A percentile compares a stretch with the other conserved stretches of the same genome.
phyloP scores from a whole-genome alignment of 352 stramenopile genomes.

The Phytopythium delawarense region DNA sequence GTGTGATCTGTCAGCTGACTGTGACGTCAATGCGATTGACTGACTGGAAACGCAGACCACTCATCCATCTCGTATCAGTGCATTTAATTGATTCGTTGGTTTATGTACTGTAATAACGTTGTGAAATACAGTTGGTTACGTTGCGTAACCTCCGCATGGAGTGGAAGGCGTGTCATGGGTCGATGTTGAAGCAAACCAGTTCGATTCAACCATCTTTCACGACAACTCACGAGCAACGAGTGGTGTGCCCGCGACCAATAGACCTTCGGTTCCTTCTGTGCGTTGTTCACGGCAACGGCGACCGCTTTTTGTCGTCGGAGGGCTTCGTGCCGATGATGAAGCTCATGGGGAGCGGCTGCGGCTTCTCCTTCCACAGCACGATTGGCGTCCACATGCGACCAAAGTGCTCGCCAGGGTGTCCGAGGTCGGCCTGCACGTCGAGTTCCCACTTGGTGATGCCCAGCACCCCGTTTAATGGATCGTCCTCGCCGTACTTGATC shows the following conservation, averaged over 20 bases:
- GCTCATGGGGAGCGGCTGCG: not conserved
- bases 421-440: slow-evolving; percentile 23
- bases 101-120: too few relatives aligned
- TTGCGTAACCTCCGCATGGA: too few relatives aligned
- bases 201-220: too few relatives aligned
- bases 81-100: too few relatives aligned
- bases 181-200: too few relatives aligned
- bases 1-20: not conserved
- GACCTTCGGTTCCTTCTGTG: too few relatives aligned
- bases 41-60: not conserved
- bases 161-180: too few relatives aligned
- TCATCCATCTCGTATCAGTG: too few relatives aligned
- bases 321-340: slow-evolving; percentile 6
- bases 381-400: slow-evolving; percentile 37
- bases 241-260: too few relatives aligned
- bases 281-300: not conserved
- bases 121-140: too few relatives aligned
- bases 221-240: too few relatives aligned
- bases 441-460: slow-evolving; percentile 29
- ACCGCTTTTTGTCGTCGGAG: slow-evolving; percentile 3
- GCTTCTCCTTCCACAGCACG: slow-evolving; percentile 4
- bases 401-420: slow-evolving; percentile 26
- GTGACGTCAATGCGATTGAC: not conserved
- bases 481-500: slow-evolving; percentile 43
- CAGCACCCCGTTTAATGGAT: slow-evolving; percentile 40